Conservation (phyloP, 2,329 filamentous ascomycete genomes). For the Clarireedia sp. region DNA sequence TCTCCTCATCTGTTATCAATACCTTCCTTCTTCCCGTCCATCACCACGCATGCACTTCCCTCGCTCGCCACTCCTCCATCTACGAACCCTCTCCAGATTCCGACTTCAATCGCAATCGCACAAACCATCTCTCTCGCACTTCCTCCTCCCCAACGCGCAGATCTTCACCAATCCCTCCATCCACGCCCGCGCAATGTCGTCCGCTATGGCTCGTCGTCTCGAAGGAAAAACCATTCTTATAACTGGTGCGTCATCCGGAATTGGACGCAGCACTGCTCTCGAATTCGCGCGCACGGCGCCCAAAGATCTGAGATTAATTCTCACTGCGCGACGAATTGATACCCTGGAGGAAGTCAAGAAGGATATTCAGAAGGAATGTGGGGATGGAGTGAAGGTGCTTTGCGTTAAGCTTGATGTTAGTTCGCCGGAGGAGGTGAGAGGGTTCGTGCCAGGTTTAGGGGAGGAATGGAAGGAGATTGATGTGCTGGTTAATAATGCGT, state of each 20-base stretch:
- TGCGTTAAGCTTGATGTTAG: constrained; percentile 83
- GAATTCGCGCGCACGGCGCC: constrained; percentile 88
- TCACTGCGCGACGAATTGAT: constrained; percentile 84
- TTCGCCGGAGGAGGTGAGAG: constrained; percentile 63
- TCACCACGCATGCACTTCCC: neutral
- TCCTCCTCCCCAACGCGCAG: neutral
- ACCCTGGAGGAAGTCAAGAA: constrained; percentile 65
- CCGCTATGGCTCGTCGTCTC: constrained; percentile 73
- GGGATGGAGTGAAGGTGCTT: constrained; percentile 71
- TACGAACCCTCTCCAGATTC: neutral
- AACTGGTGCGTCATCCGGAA: constrained; percentile 88
- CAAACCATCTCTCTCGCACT: neutral
- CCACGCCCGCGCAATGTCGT: constrained; percentile 44
- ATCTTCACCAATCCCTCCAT: neutral
- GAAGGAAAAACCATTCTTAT: constrained; percentile 87
- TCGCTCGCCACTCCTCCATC: neutral
- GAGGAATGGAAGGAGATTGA: constrained; percentile 79
- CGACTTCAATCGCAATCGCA: neutral
- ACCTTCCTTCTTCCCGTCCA: neutral
- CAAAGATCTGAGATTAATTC: constrained; percentile 69
- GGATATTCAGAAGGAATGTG: constrained; percentile 70
- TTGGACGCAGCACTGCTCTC: constrained; percentile 73
- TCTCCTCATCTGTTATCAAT: neutral
- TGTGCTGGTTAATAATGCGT: constrained; percentile 95
- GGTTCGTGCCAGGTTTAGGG: constrained; percentile 66